Conservation (phyloP, 179 eudicot genomes). For the Patellifolia procumbens region DNA sequence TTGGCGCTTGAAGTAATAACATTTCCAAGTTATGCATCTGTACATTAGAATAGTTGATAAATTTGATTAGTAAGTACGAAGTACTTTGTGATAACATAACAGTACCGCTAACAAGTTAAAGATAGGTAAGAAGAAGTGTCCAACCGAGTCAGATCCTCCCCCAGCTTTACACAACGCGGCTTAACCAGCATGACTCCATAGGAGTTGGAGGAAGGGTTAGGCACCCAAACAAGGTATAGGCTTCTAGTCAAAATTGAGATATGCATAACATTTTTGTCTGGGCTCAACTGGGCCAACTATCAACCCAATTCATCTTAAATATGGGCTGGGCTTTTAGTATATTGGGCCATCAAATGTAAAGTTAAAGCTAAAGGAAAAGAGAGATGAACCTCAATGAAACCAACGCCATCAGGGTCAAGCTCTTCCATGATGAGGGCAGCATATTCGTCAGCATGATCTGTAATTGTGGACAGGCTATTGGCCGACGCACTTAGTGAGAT, state of each 20-base stretch:
- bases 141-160: too few species aligned
- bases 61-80: background rate
- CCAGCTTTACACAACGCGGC: too few species aligned
- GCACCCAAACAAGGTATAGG: too few species aligned
- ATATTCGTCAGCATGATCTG: slow-evolving; percentile 59
- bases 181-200: too few species aligned
- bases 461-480: slow-evolving; percentile 51
- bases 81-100: background rate
- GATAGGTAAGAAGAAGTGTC: too few species aligned
- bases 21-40: slow-evolving; percentile 55
- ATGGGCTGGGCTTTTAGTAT: background rate
- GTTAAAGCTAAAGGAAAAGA: background rate
- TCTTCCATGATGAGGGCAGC: slow-evolving; percentile 80
- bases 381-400: slow-evolving; percentile 51
- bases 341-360: background rate
- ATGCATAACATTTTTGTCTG: too few species aligned
- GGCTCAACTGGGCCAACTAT: too few species aligned
- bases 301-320: background rate
- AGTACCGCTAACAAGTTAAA: background rate
- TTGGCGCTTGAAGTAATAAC: slow-evolving; percentile 56
- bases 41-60: background rate
- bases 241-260: too few species aligned
- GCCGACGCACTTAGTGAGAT: slow-evolving; percentile 60
- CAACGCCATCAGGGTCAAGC: slow-evolving; percentile 61
- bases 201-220: too few species aligned